Base-by-base conservation (phyloP, 2,329 filamentous ascomycete species). In the Thielaviopsis cerberus region DNA sequence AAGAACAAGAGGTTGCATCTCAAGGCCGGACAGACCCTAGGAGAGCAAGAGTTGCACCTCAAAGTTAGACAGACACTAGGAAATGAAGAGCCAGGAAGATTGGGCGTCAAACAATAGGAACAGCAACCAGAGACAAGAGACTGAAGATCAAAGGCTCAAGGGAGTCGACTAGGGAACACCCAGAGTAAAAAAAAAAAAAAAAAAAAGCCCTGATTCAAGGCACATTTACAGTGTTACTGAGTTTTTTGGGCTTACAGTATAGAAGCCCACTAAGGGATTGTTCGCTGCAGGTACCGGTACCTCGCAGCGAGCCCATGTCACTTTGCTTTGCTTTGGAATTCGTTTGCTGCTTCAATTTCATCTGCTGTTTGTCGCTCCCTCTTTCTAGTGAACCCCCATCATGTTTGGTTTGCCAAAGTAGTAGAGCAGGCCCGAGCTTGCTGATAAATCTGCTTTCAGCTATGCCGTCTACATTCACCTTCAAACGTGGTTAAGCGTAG, bases 271-370 rank as follows among this genome's bases (percentile, higher is more conserved):
- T 48, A n/a, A 48, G 41, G 41, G 41, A 48, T 48, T 48, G 41
- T 48, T 48, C 41, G 41, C 41, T 53, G 52, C 52, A 53, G 52
- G 52, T 53, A 53, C 52, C 30, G 52, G 20, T 53, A 37, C 26
- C 52, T 53, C 52, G 26, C 52, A 53, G 52, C 52, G 23, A 13
- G 24, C 51, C 51, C 51, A 27, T 53, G 51, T 26, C 24, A 27
- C 20, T 27, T 25, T 41, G 15, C 15, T 41, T 41, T 41, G 15
- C 4, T 17, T 41, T 41, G 15, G 6, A 8, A 7, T 53, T 53
- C 51, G 25, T 24, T 25, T 20, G 51, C 51, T 30, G 51, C 27
- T 30, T 30, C 27, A 30, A 30, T 30, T 30, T 30, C n/a, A n/a
- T n/a, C n/a, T n/a, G n/a, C n/a, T n/a, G n/a, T n/a, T n/a, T n/a